A percentile compares a stretch with the other conserved stretches of the same genome.
Conservation (phyloP, 2,329 filamentous ascomycete species). For the Tolypocladium sp. region DNA sequence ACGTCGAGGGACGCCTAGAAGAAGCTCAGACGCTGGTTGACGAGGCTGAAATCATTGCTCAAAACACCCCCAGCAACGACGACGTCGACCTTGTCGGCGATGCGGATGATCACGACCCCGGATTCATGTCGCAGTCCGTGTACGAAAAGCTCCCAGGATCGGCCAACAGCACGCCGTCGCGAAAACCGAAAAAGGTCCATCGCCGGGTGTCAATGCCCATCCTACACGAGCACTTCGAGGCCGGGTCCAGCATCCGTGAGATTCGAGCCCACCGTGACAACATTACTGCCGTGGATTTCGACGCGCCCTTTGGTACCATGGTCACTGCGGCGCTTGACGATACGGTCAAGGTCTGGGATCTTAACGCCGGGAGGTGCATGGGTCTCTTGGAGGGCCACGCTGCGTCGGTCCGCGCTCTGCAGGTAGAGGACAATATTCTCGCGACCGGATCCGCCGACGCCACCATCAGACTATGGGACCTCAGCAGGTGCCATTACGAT, state of each 20-base stretch:
- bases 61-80: conserved; percentile 40
- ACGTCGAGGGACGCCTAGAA: conserved; percentile 53
- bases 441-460: conserved; percentile 93
- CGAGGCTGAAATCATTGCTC: conserved; percentile 47
- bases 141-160: conserved; percentile 79
- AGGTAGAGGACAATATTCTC: conserved; percentile 92
- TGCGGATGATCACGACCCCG: conserved; percentile 36
- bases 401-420: conserved; percentile 82
- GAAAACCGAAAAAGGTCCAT: conserved; percentile 42
- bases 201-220: conserved; percentile 85
- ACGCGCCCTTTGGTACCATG: conserved; percentile 93
- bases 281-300: conserved; percentile 89
- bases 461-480: conserved; percentile 88
- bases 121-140: conserved; percentile 96
- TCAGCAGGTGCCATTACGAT: conserved; percentile 79
- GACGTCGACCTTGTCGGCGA: conserved; percentile 45
- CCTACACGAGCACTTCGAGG: conserved; percentile 88
- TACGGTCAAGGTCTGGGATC: conserved; percentile 90
- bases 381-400: conserved; percentile 88
- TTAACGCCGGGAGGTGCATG: conserved; percentile 87
- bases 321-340: conserved; percentile 90
- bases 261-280: conserved; percentile 80
- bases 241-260: conserved; percentile 80
- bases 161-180: conserved; percentile 35
- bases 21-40: conserved; percentile 50